Evolutionary conservation across 192 early-diverging fungal genomes (phyloP).

Genomic region (Spizellomyces sp.): DNA sequence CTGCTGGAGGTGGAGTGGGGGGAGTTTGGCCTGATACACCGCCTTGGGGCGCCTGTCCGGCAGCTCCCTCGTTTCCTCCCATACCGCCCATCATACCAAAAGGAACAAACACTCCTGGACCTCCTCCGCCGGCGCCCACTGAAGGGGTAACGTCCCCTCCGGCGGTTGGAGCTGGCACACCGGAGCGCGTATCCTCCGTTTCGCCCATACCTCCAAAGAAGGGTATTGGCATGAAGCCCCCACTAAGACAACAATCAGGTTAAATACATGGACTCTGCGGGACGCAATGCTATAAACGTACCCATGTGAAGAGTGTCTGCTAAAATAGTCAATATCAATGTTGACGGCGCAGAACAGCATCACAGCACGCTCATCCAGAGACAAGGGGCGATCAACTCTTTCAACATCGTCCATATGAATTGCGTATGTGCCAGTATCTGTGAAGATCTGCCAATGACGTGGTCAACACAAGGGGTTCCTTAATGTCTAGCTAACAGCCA

Average conservation of each 20-base stretch:
- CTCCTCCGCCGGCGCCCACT: constrained; percentile 12
- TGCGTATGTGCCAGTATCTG: constrained; percentile 83
- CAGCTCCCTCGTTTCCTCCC: constrained; percentile 25
- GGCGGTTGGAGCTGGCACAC: neutral
- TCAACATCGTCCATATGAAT: constrained; percentile 68
- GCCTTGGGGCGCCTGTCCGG: constrained; percentile 9
- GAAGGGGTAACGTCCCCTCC: neutral
- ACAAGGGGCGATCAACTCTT: constrained; percentile 11
- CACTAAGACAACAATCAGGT: neutral
- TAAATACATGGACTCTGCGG: neutral
- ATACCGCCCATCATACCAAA: constrained; percentile 28
- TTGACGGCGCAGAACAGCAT: constrained; percentile 80
- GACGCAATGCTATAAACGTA: neutral
- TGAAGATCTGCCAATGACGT: constrained; percentile 76
- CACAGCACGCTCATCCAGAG: constrained; percentile 78
- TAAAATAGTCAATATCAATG: constrained; percentile 90
- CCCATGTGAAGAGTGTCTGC: constrained; percentile 59
- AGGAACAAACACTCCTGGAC: neutral
- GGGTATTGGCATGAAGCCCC: constrained; percentile 29
- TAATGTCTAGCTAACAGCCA: constrained; percentile 44
- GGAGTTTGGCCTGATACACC: constrained; percentile 7
- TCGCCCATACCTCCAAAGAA: constrained; percentile 8
- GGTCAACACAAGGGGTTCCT: constrained; percentile 63
- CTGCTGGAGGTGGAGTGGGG: constrained; percentile 13
- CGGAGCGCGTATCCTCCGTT: neutral